Percentiles rank a stretch among this genome's conserved stretches.
Conservation (phyloP, 148 eudicot genomes). For the Camellia sinensis region DNA sequence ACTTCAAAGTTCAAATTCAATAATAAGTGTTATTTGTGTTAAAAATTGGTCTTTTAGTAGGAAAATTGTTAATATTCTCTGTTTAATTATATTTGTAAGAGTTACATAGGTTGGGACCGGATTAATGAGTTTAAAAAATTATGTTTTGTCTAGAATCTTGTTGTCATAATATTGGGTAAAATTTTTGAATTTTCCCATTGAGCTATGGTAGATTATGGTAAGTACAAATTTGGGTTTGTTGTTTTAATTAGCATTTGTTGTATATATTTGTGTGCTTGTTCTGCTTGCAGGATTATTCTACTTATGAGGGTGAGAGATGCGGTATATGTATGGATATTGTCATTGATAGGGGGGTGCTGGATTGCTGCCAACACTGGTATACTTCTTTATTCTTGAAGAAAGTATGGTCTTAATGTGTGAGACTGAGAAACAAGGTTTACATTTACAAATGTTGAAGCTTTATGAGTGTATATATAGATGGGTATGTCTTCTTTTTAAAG, state of each 20-base stretch:
- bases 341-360: slow-evolving; percentile 81
- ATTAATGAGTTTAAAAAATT: neutral
- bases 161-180: neutral
- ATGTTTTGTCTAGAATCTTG: neutral
- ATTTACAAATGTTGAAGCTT: neutral
- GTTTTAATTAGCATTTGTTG: slow-evolving; percentile 4
- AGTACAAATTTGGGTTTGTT: neutral
- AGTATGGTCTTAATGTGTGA: neutral
- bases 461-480: neutral
- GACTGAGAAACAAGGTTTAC: neutral
- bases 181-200: neutral
- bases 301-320: slow-evolving; percentile 77
- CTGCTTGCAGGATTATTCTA: slow-evolving; percentile 58
- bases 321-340: slow-evolving; percentile 87
- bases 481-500: neutral
- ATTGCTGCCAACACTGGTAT: slow-evolving; percentile 98
- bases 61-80: neutral
- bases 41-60: neutral
- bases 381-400: neutral
- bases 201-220: neutral
- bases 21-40: too few relatives aligned
- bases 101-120: too few relatives aligned
- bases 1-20: neutral
- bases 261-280: slow-evolving; percentile 24
- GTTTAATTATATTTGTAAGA: neutral